Conservation (phyloP, 2,329 filamentous ascomycete genomes). For the Shiraia sp. region DNA sequence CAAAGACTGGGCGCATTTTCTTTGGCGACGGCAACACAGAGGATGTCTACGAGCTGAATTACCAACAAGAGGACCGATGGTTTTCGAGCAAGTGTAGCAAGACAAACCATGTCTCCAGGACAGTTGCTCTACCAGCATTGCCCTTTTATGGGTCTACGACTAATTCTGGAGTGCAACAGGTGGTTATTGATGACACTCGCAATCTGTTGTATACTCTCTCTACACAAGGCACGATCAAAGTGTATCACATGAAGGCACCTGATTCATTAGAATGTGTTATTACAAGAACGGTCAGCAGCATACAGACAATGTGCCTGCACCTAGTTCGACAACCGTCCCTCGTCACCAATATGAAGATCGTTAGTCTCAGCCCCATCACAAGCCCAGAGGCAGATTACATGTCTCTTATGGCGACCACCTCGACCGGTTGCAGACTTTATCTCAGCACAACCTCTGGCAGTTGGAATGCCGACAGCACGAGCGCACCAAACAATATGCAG, state of each 20-base stretch:
- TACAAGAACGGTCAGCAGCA: slow-evolving; percentile 56
- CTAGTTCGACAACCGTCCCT: slow-evolving; percentile 76
- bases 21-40: slow-evolving; percentile 80
- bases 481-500: slow-evolving; percentile 90
- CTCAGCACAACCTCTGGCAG: slow-evolving; percentile 84
- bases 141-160: slow-evolving; percentile 29
- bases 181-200: slow-evolving; percentile 85
- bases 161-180: slow-evolving; percentile 71
- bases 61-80: slow-evolving; percentile 97
- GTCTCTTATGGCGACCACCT: slow-evolving; percentile 87
- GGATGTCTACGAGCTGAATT: slow-evolving; percentile 91
- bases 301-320: slow-evolving; percentile 76
- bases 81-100: slow-evolving; percentile 87
- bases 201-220: slow-evolving; percentile 91
- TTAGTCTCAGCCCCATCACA: slow-evolving; percentile 84
- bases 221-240: slow-evolving; percentile 82
- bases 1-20: slow-evolving; percentile 85
- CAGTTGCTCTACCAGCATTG: slow-evolving; percentile 62
- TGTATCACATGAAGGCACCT: slow-evolving; percentile 78
- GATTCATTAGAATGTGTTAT: slow-evolving; percentile 59
- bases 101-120: slow-evolving; percentile 80
- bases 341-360: slow-evolving; percentile 68
- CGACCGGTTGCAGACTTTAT: slow-evolving; percentile 88
- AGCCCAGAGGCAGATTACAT: slow-evolving; percentile 78
- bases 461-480: slow-evolving; percentile 64